These are phyloP conservation scores for Cryptococcus neoformans DNA, from an alignment of 1,284 basidiomycete species.

Conservation along the genomic window DNA sequence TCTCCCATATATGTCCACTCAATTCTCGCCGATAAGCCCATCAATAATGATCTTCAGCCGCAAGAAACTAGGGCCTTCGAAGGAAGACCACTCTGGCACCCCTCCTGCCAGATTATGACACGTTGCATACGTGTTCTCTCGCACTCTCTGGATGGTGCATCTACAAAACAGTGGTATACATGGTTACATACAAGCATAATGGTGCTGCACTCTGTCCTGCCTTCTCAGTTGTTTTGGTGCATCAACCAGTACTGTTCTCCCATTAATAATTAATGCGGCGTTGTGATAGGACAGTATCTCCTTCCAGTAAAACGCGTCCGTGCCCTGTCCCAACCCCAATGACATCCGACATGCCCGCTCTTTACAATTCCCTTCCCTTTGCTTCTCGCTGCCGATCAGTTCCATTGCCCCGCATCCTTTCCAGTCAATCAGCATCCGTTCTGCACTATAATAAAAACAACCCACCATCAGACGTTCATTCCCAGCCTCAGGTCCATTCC, in stretches of 20 bases:
- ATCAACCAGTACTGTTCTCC: background rate
- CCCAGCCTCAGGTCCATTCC: conserved; percentile 9
- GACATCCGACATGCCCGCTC: background rate
- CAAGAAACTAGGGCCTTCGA: no score
- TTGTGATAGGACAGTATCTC: background rate
- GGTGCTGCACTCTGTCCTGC: background rate
- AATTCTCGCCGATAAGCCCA: no score
- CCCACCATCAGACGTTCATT: conserved; percentile 46
- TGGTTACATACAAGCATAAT: no score
- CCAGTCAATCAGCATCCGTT: background rate
- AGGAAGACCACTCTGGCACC: no score
- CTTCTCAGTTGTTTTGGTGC: background rate
- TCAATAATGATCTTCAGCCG: no score
- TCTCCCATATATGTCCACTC: no score
- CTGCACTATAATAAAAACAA: background rate
- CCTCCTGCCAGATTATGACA: no score
- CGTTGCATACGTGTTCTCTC: no score
- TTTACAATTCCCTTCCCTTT: background rate
- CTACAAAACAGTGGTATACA: no score
- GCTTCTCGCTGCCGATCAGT: conserved; percentile 7
- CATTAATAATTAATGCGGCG: background rate
- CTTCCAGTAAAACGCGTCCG: background rate
- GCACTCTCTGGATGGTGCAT: no score
- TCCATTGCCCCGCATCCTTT: conserved; percentile 33
- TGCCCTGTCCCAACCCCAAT: background rate